Evolutionary conservation across 2,329 filamentous ascomycete species (phyloP), one percentile per base, ranked within the genome.

Genomic region (Pseudogymnoascus sp.): DNA sequence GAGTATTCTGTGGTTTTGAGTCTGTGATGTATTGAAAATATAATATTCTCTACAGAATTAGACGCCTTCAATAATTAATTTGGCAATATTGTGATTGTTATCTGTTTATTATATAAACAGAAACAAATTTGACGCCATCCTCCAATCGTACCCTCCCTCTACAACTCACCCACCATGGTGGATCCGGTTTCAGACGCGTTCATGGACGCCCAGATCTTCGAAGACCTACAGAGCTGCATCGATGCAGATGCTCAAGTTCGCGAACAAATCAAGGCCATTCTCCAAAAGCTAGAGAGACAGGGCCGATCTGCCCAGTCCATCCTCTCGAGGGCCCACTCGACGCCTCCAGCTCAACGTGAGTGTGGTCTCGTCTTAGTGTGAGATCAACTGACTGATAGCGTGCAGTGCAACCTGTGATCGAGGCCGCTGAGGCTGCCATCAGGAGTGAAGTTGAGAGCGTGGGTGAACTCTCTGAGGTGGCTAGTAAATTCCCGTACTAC

Each of bases 401-500:
- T 6, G 35, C 13, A 91, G 91, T 95, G 64, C 78, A 82, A 33
- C 77, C 82, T 3, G 80, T 97, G 35, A 81, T 96, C 47, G 79
- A 82, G 10, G 83, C 89, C 68, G 87, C 91, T 1, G 84, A 91
- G 65, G 77, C 79, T 65, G 83, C 84, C 64, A 89, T 97, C 73
- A 79, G 83, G 67, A 83, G 89, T 37, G 86, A 96, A 74, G 82
- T 90, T 63, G 79, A 85, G 59, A 88, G 87, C 50, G 82, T 97
- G 53, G 77, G 80, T 64, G 85, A 87, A 68, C 84, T 99, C 50
- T 83, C 85, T 65, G 77, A 81, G 62, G 83, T 90, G 62, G 91
- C 93, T 1, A 93, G 91, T 26, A 83, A 90, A 74, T 88, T 96
- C 71, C 93, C 95, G 0, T 99, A 97, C 81, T 99, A 97, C 86